Percentiles rank a stretch among this genome's conserved stretches.
Conservation (phyloP, 345 rosid genomes). For the Eucalyptus tenuipes region DNA sequence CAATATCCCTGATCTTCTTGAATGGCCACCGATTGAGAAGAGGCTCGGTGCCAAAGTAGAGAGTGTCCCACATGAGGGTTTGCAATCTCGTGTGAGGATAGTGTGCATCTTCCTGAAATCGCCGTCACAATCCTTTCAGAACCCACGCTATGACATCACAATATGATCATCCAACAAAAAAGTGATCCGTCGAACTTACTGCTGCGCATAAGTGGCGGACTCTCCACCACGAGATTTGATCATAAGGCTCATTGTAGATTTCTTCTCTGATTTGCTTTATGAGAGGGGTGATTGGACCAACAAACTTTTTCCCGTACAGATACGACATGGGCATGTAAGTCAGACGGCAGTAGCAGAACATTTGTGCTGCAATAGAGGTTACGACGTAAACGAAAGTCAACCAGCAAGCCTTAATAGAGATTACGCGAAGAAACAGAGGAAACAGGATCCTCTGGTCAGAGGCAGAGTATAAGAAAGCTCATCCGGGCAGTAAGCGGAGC, state of each 20-base stretch:
- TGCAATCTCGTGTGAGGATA: constrained; percentile 50
- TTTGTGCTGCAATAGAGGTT: constrained; percentile 23
- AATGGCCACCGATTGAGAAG: constrained; percentile 45
- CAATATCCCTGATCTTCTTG: constrained; percentile 35
- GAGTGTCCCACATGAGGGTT: constrained; percentile 46
- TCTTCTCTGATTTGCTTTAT: constrained; percentile 37
- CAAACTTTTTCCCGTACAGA: constrained; percentile 48
- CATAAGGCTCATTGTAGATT: constrained; percentile 34
- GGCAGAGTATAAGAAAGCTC: not conserved
- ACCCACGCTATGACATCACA: not conserved
- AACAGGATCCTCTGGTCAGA: not conserved
- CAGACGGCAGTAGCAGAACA: constrained; percentile 58
- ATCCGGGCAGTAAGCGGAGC: not conserved
- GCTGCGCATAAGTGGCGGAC: constrained; percentile 34
- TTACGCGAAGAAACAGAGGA: not conserved
- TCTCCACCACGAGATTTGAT: constrained; percentile 37
- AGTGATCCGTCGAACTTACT: not conserved
- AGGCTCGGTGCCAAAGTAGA: constrained; percentile 38
- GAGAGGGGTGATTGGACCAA: constrained; percentile 45
- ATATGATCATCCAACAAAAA: not conserved
- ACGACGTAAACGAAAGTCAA: not conserved
- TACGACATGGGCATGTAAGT: constrained; percentile 70
- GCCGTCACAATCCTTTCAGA: not conserved
- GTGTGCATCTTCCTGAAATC: constrained; percentile 40
- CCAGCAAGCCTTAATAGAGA: not conserved